Evolutionary conservation across 495 filamentous ascomycete genomes (phyloP), one percentile per base, ranked within the genome.

Genomic region (Talaromyces thailandensis): DNA sequence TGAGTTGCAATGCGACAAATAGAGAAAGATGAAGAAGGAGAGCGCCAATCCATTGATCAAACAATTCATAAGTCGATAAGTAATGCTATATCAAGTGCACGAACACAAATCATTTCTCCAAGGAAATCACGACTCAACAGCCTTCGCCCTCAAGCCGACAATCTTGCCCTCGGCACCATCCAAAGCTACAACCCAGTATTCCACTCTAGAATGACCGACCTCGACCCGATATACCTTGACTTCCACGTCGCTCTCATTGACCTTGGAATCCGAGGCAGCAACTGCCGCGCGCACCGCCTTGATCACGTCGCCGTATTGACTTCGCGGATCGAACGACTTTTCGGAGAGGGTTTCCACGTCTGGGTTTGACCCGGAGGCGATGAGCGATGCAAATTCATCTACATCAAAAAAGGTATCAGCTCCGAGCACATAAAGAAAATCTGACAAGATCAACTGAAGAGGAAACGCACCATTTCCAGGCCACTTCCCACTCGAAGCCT

Each of bases 131-230:
- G 81, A 86, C 81, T 94, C 91, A 69, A 95, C 77, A 43, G 84
- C 81, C 79, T 88, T 76, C 6, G 87, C 89, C 78, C 88, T 91
- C 50, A 87, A 73, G 6, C 91, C 91, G 4, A 96, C 84, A 63
- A 96, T 56, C 72, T 77, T 82, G 40, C 78, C 80, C 24, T 68
- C 73, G 45, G 70, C 75, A 67, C 65, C 79, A 73, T 77, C 81
- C 74, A 85, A 66, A 63, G 83, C 86, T 31, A 94, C 73, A 52
- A 94, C 73, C 81, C 82, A 95, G 68, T 93, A 94, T 74, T 93
- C 88, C n/a, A 79, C 73, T 68, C 83, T 82, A 12, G 85, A 84
- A 18, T 78, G 79, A 29, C 78, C 85, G 67, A 79, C 73, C 56
- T 76, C 75, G 16, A 93, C 82, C 58, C 83, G 76, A 64, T 92